A percentile compares a stretch with the other conserved stretches of the same genome.
phyloP scores from a whole-genome alignment of 1,139 yeast genomes.

The Pichia sp. region DNA sequence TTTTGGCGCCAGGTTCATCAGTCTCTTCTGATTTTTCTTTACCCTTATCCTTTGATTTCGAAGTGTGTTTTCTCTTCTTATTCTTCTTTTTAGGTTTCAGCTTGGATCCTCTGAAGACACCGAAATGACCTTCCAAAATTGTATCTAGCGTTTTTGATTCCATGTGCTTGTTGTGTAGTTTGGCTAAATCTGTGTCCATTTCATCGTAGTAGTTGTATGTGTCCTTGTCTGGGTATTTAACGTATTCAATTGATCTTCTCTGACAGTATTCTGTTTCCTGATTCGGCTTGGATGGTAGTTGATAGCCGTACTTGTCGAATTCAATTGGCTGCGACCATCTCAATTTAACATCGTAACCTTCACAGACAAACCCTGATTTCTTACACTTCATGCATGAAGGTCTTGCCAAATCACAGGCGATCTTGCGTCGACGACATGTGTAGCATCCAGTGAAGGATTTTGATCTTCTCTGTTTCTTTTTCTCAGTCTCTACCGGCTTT shows the following conservation, averaged over 20 bases:
- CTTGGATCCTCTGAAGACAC: constrained; percentile 57
- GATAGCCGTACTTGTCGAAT: constrained; percentile 34
- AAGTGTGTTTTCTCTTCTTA: neutral
- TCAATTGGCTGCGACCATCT: constrained; percentile 57
- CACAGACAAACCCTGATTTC: constrained; percentile 61
- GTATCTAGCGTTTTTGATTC: constrained; percentile 45
- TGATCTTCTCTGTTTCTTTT: constrained; percentile 21
- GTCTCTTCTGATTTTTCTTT: neutral
- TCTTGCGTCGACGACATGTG: constrained; percentile 59
- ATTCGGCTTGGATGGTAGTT: constrained; percentile 32
- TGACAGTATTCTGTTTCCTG: constrained; percentile 51
- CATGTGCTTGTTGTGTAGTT: constrained; percentile 53
- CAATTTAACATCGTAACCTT: constrained; percentile 79
- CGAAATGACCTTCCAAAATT: constrained; percentile 74
- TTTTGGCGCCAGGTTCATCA: neutral
- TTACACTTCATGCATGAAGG: constrained; percentile 55
- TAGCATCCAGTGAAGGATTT: constrained; percentile 52
- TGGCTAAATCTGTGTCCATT: constrained; percentile 70
- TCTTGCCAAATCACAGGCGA: constrained; percentile 55
- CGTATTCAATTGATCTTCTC: constrained; percentile 76
- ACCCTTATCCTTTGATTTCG: neutral
- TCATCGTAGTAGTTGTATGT: constrained; percentile 76
- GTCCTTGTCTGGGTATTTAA: constrained; percentile 57
- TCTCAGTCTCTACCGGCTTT: too few relatives aligned
- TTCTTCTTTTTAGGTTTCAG: constrained; percentile 5